Conservation (phyloP, 352 stramenopile species). For the Globisporangium paroecandrum region DNA sequence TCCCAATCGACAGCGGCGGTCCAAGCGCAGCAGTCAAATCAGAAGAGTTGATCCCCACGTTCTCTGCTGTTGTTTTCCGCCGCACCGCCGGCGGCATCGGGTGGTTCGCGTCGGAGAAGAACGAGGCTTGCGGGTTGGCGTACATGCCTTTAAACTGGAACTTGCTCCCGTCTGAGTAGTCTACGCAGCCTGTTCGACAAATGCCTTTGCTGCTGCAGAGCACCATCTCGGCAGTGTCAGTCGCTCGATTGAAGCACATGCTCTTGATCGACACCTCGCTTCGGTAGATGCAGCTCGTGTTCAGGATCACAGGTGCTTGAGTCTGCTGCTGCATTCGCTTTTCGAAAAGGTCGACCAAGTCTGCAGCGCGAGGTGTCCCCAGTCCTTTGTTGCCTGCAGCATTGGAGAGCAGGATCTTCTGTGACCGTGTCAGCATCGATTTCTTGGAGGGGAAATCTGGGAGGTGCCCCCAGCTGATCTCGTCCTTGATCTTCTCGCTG, state of each 20-base stretch:
- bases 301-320: conserved; percentile 29
- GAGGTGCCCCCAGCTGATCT: conserved; percentile 70
- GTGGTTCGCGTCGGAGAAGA: conserved; percentile 26
- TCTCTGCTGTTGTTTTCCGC: conserved; percentile 22
- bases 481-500: conserved; percentile 70
- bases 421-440: conserved; percentile 53
- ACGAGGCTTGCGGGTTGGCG: conserved; percentile 40
- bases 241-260: conserved; percentile 75
- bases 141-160: conserved; percentile 85
- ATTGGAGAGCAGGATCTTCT: conserved; percentile 57
- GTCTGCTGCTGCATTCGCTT: conserved; percentile 36
- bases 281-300: conserved; percentile 68
- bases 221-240: conserved; percentile 57
- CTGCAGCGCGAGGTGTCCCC: conserved; percentile 32
- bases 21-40: conserved; percentile 14
- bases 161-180: conserved; percentile 65
- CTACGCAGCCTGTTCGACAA: conserved; percentile 54
- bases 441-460: conserved; percentile 64
- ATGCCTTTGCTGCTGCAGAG: conserved; percentile 77
- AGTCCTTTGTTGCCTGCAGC: conserved; percentile 32
- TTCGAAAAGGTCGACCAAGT: conserved; percentile 59
- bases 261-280: conserved; percentile 82
- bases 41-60: conserved; percentile 8
- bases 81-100: conserved; percentile 18
- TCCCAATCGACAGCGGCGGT: conserved; percentile 20